Evolutionary conservation across 805 yeast genomes (phyloP).

Genomic region (Candida vaughaniae): DNA sequence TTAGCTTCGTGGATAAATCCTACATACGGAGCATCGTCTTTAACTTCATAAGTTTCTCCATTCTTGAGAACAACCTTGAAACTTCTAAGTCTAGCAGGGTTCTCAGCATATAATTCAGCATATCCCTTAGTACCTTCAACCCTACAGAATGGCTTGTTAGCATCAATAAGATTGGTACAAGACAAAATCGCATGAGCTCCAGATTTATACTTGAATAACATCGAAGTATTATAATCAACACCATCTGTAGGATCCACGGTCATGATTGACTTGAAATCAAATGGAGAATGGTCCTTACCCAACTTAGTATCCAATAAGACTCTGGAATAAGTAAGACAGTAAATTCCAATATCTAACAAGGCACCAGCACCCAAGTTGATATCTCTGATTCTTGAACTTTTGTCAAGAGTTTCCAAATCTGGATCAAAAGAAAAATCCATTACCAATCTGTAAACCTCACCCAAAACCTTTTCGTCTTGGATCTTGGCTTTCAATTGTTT

Average conservation of each 20-base stretch:
- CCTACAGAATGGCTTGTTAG: constrained; percentile 29
- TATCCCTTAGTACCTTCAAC: constrained; percentile 34
- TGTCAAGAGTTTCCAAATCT: constrained; percentile 29
- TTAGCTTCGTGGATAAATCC: constrained; percentile 61
- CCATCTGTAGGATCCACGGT: constrained; percentile 34
- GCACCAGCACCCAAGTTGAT: constrained; percentile 56
- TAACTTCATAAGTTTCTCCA: constrained; percentile 22
- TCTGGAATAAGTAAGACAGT: constrained; percentile 47
- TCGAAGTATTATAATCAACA: constrained; percentile 42
- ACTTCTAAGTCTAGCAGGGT: constrained; percentile 29
- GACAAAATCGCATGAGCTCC: constrained; percentile 43
- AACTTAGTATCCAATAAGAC: constrained; percentile 34
- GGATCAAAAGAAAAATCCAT: constrained; percentile 43
- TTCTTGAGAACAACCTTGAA: constrained; percentile 34
- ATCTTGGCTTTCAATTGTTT: constrained; percentile 30
- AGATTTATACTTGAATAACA: constrained; percentile 35
- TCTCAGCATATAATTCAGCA: constrained; percentile 27
- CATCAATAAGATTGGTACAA: constrained; percentile 24
- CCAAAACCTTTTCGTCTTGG: constrained; percentile 42
- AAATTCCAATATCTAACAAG: constrained; percentile 54
- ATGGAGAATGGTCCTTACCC: constrained; percentile 27
- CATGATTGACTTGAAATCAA: constrained; percentile 29
- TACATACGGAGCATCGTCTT: constrained; percentile 35
- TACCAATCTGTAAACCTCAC: constrained; percentile 44
- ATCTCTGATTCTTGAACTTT: constrained; percentile 38